Conservation (phyloP, 129 eudicot genomes). For the Artemisia annua region DNA sequence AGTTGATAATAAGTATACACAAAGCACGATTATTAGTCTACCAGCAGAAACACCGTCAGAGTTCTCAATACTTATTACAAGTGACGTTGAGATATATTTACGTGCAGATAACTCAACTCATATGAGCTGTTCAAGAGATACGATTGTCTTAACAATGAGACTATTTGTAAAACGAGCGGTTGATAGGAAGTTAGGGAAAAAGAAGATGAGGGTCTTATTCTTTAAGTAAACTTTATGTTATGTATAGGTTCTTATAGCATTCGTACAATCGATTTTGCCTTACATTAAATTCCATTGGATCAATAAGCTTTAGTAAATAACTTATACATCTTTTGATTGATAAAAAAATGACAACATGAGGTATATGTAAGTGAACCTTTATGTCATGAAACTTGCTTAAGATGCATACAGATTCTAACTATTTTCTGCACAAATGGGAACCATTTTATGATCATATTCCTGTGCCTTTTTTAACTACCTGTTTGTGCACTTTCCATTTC, state of each 20-base stretch:
- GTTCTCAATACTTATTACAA: slow-evolving; percentile 32
- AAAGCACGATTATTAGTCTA: slow-evolving; percentile 22
- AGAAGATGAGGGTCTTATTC: slow-evolving; percentile 36
- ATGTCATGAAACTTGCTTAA: slow-evolving; percentile 11
- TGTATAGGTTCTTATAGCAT: slow-evolving; percentile 24
- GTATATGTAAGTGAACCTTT: neutral
- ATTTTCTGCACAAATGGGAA: neutral
- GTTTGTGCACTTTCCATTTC: no score
- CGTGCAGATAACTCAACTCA: slow-evolving; percentile 24
- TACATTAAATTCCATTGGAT: neutral
- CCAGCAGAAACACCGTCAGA: slow-evolving; percentile 24
- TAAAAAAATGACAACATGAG: neutral
- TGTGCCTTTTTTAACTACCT: no score
- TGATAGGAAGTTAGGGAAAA: slow-evolving; percentile 37
- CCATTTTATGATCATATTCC: no score
- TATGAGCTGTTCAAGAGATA: slow-evolving; percentile 36
- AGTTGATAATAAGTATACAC: slow-evolving; percentile 29
- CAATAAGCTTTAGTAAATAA: slow-evolving; percentile 2
- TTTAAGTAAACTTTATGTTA: slow-evolving; percentile 22
- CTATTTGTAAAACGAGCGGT: slow-evolving; percentile 36
- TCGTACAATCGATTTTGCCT: slow-evolving; percentile 12
- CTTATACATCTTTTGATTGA: neutral
- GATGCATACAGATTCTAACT: neutral
- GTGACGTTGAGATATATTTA: slow-evolving; percentile 25
- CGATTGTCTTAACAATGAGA: slow-evolving; percentile 39